Conservation (phyloP, 2,329 filamentous ascomycete species). For the Neofusicoccum sp. region DNA sequence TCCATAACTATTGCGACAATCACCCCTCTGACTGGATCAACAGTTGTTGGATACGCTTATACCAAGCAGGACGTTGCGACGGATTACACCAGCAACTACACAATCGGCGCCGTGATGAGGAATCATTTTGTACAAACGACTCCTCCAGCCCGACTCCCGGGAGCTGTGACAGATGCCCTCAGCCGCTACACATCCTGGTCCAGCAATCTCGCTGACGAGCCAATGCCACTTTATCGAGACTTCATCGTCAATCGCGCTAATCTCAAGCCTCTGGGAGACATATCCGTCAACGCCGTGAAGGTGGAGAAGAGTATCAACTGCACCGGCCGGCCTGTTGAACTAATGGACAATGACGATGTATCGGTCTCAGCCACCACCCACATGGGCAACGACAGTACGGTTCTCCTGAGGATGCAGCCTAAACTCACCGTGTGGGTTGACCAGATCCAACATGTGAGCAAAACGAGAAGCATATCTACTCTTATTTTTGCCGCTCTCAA, state of each 20-base stretch:
- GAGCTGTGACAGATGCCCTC: background rate
- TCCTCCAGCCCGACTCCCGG: background rate
- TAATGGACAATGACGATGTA: background rate
- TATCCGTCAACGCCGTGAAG: slow-evolving; percentile 8
- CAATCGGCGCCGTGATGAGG: background rate
- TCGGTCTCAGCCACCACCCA: background rate
- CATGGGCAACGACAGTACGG: background rate
- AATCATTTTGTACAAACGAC: background rate
- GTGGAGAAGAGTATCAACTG: background rate
- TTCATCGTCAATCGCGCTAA: slow-evolving; percentile 6
- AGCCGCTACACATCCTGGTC: slow-evolving; percentile 11
- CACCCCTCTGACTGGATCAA: background rate
- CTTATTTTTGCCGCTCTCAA: slow-evolving; percentile 13
- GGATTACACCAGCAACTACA: background rate
- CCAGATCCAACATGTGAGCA: background rate
- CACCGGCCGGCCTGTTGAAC: background rate
- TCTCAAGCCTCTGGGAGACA: background rate
- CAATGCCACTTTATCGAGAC: slow-evolving; percentile 3
- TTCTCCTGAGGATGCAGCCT: background rate
- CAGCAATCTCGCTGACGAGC: background rate
- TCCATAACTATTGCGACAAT: slow-evolving; percentile 4
- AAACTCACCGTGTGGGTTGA: slow-evolving; percentile 16
- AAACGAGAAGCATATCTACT: slow-evolving; percentile 1
- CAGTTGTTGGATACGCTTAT: slow-evolving; percentile 15
- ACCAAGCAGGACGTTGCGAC: background rate